Percentiles rank a stretch among this genome's conserved stretches.
These are phyloP conservation scores for Coemansia sp. DNA, from an alignment of 192 early-diverging fungal genomes.

Conservation along the genomic window DNA sequence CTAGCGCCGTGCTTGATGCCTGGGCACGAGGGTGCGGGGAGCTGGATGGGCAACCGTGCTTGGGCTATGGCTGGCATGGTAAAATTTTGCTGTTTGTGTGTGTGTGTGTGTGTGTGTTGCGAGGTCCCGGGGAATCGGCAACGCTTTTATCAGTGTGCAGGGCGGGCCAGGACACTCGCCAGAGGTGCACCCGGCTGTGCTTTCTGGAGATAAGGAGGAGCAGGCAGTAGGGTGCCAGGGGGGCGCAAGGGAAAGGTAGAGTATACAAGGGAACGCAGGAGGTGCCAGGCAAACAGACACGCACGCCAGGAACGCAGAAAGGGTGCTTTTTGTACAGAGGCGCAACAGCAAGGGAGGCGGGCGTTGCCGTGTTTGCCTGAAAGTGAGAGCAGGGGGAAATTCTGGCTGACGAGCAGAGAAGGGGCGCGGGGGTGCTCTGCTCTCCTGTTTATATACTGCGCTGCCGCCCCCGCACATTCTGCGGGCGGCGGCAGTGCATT, in stretches of 20 bases:
- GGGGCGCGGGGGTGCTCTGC: background rate
- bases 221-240: no score
- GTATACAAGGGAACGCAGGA: conserved; percentile 10
- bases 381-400: conserved; percentile 1
- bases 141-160: background rate
- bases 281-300: conserved; percentile 2
- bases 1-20: conserved; percentile 1
- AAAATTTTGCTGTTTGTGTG: no score
- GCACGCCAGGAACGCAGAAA: background rate
- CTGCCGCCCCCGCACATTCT: background rate
- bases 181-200: no score
- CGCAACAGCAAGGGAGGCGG: background rate
- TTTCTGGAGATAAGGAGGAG: no score
- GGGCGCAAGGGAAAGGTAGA: conserved; percentile 3
- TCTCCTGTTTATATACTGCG: conserved; percentile 2
- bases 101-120: no score
- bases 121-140: no score
- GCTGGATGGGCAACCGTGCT: conserved; percentile 2
- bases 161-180: background rate
- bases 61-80: no score
- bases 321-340: conserved; percentile 2
- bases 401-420: conserved; percentile 1
- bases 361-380: conserved; percentile 3
- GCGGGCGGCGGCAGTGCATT: background rate
- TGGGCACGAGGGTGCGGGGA: background rate